A percentile compares a stretch with the other conserved stretches of the same genome.
These are phyloP conservation scores for Biscogniauxia marginata DNA, from an alignment of 2,329 filamentous ascomycete species.

Conservation along the genomic window DNA sequence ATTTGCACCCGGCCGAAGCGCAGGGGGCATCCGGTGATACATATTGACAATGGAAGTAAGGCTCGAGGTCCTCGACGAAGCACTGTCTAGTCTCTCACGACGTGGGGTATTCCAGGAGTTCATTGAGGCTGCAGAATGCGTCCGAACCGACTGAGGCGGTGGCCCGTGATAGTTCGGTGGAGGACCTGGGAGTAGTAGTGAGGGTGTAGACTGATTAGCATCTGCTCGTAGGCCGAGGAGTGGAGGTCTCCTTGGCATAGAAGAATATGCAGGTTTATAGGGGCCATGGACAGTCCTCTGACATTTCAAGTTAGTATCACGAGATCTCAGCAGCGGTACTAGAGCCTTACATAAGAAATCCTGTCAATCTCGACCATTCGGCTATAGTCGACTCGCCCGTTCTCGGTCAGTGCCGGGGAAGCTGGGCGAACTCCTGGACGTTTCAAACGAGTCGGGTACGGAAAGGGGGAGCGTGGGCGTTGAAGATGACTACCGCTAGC, in stretches of 20 bases:
- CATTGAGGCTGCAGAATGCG: slow-evolving; percentile 37
- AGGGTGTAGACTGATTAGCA: slow-evolving; percentile 41
- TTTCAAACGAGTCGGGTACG: slow-evolving; percentile 56
- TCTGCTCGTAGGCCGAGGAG: slow-evolving; percentile 41
- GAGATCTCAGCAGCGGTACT: neutral
- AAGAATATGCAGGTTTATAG: slow-evolving; percentile 39
- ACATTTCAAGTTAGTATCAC: neutral
- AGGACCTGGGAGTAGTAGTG: slow-evolving; percentile 31
- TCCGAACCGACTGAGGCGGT: slow-evolving; percentile 24
- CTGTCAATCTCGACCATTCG: slow-evolving; percentile 51
- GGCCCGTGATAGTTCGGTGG: slow-evolving; percentile 21
- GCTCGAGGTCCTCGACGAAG: slow-evolving; percentile 45
- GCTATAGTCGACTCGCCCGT: slow-evolving; percentile 47
- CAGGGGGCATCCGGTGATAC: slow-evolving; percentile 37
- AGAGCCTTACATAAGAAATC: slow-evolving; percentile 42
- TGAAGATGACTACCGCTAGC: slow-evolving; percentile 43
- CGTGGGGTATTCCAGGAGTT: slow-evolving; percentile 30
- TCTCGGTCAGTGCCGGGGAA: slow-evolving; percentile 49
- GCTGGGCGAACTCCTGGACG: slow-evolving; percentile 50
- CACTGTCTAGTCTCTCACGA: slow-evolving; percentile 34
- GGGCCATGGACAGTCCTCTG: slow-evolving; percentile 47
- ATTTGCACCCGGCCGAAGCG: slow-evolving; percentile 23
- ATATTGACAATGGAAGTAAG: slow-evolving; percentile 51
- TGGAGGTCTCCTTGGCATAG: slow-evolving; percentile 36
- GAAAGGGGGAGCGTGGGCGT: slow-evolving; percentile 58